phyloP scores from a whole-genome alignment of 345 rosid genomes.

The Zanthoxylum bungeanum region DNA sequence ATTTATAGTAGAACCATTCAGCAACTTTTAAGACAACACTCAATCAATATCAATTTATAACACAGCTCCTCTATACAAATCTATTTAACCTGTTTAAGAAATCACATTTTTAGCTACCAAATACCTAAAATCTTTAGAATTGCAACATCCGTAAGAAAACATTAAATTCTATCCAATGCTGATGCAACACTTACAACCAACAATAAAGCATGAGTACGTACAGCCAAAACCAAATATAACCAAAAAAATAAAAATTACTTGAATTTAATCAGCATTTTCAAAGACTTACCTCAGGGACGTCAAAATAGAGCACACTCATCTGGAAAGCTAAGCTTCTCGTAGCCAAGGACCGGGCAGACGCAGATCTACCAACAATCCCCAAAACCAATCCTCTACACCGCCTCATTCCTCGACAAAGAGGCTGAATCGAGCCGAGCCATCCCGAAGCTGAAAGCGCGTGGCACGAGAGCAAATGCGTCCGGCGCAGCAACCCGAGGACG shows the following conservation, averaged over 20 bases:
- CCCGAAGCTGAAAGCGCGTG: conserved; percentile 87
- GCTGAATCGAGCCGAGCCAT: conserved; percentile 96
- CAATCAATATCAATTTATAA: not conserved
- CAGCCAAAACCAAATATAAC: not conserved
- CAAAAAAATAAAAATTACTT: not conserved
- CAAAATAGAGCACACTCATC: conserved; percentile 96
- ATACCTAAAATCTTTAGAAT: not conserved
- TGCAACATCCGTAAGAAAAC: not conserved
- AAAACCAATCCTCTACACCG: conserved; percentile 93
- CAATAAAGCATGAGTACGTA: not conserved
- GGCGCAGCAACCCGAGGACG: conserved; percentile 85
- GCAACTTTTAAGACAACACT: not conserved
- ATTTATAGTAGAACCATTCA: not conserved
- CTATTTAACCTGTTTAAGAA: not conserved
- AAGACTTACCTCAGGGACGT: conserved; percentile 63
- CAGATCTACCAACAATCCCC: conserved; percentile 93
- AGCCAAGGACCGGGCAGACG: conserved; percentile 75
- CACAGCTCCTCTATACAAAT: not conserved
- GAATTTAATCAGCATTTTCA: not conserved
- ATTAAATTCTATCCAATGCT: not conserved
- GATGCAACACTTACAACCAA: not conserved
- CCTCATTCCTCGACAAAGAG: conserved; percentile 93
- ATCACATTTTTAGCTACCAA: not conserved
- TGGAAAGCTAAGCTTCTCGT: conserved; percentile 91
- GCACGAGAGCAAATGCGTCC: conserved; percentile 87